These are phyloP conservation scores for Zygosaccharomyces kombuchaensis DNA, from an alignment of 805 yeast species.

Conservation along the genomic window DNA sequence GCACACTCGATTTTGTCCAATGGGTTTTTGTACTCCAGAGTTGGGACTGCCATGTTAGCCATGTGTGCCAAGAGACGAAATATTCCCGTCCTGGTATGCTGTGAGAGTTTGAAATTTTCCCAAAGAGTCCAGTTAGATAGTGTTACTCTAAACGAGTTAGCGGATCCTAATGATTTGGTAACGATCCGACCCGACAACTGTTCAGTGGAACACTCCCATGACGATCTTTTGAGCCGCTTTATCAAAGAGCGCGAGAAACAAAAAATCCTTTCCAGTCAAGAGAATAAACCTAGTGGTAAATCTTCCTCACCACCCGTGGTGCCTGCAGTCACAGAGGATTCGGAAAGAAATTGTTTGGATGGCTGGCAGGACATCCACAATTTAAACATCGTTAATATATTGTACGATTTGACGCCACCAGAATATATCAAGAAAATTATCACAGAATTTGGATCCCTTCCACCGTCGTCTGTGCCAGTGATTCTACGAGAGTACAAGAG, in stretches of 20 bases:
- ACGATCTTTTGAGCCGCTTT: conserved; percentile 64
- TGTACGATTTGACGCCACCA: conserved; percentile 94
- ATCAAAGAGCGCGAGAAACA: conserved; percentile 39
- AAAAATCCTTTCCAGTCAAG: conserved; percentile 25
- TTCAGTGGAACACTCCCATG: conserved; percentile 44
- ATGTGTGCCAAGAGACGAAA: conserved; percentile 84
- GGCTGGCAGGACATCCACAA: conserved; percentile 62
- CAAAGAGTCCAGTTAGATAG: conserved; percentile 95
- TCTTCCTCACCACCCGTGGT: conserved; percentile 20
- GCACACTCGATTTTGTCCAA: conserved; percentile 97
- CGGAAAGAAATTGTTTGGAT: conserved; percentile 43
- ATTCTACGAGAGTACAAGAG: conserved; percentile 86
- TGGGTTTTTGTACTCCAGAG: conserved; percentile 88
- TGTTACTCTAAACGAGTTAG: conserved; percentile 90
- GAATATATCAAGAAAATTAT: conserved; percentile 89
- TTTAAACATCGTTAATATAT: conserved; percentile 72
- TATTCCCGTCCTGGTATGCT: conserved; percentile 91
- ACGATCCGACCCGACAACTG: conserved; percentile 48
- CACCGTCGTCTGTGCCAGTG: conserved; percentile 98
- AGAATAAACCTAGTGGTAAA: conserved; percentile 27
- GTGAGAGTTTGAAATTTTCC: conserved; percentile 90
- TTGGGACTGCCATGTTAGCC: conserved; percentile 90
- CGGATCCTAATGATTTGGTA: conserved; percentile 70
- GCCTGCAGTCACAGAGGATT: conserved; percentile 26
- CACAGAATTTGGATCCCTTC: conserved; percentile 93